Conservation (phyloP, 495 filamentous ascomycete genomes). For the Penicillium simplicissimum region DNA sequence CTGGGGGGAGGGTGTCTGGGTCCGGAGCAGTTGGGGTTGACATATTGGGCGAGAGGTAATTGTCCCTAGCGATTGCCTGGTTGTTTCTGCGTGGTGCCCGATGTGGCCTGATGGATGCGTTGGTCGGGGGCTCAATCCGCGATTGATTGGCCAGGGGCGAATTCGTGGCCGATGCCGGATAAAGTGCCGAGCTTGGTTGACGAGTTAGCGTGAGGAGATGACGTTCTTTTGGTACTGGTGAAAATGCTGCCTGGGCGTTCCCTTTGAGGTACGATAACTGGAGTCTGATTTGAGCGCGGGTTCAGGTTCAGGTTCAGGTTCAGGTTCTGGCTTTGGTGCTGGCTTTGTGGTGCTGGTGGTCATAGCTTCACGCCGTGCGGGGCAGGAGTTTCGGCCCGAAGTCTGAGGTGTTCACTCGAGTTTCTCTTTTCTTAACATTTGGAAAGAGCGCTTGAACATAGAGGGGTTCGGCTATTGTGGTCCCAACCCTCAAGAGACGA, state of each 20-base stretch:
- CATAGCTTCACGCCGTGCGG: slow-evolving; percentile 4
- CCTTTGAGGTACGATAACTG: too few relatives aligned
- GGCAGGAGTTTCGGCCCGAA: background rate
- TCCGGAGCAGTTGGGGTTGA: background rate
- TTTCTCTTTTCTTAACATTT: background rate
- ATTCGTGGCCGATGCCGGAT: background rate
- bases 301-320: too few relatives aligned
- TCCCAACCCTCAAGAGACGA: background rate
- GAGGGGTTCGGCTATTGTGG: too few relatives aligned
- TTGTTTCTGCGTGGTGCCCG: background rate
- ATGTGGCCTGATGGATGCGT: background rate
- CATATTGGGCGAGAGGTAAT: background rate
- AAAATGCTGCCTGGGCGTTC: background rate
- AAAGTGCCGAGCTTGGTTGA: background rate
- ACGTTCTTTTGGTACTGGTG: background rate
- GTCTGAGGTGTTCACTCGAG: background rate
- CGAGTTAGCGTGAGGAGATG: background rate
- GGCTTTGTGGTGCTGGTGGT: slow-evolving; percentile 1
- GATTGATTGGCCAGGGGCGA: background rate
- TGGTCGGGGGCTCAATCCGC: background rate
- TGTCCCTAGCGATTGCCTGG: background rate
- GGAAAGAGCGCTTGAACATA: background rate
- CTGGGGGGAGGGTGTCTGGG: background rate
- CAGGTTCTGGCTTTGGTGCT: too few relatives aligned
- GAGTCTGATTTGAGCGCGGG: too few relatives aligned